These are phyloP conservation scores for Golubevia sp. DNA, from an alignment of 1,284 basidiomycete species.

Conservation along the genomic window DNA sequence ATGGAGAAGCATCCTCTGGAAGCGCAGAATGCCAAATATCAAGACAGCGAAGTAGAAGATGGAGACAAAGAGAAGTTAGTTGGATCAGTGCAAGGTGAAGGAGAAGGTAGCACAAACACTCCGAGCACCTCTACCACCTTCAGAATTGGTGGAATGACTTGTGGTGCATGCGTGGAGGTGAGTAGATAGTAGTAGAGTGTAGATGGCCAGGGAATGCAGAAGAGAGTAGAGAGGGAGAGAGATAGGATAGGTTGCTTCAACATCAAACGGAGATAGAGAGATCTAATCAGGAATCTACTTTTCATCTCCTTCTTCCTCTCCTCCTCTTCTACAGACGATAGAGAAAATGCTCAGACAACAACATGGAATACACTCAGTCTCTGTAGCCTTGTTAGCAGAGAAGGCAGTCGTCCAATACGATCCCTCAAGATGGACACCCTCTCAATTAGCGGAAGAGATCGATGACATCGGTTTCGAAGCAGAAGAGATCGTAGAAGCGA, in stretches of 20 bases:
- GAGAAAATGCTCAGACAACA: slow-evolving; percentile 85
- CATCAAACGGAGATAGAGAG: no score
- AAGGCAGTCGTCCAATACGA: slow-evolving; percentile 89
- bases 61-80: not conserved
- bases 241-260: no score
- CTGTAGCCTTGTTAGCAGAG: slow-evolving; percentile 92
- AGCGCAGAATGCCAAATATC: no score
- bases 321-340: slow-evolving; percentile 68
- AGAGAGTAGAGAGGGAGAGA: no score
- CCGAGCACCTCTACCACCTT: no score
- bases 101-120: slow-evolving; percentile 46
- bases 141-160: slow-evolving; percentile 87
- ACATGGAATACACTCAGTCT: slow-evolving; percentile 81
- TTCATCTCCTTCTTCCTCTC: slow-evolving; percentile 25
- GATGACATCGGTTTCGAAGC: slow-evolving; percentile 92
- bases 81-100: slow-evolving; percentile 5
- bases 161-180: slow-evolving; percentile 85
- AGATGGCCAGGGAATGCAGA: slow-evolving; percentile 64
- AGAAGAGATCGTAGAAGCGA: slow-evolving; percentile 24
- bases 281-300: slow-evolving; percentile 66
- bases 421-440: slow-evolving; percentile 73
- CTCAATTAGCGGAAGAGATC: slow-evolving; percentile 70
- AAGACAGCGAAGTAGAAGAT: no score
- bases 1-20: no score
- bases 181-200: slow-evolving; percentile 38